Evolutionary conservation across 805 yeast species (phyloP).

Genomic region (Maudiozyma pseudohumilis): DNA sequence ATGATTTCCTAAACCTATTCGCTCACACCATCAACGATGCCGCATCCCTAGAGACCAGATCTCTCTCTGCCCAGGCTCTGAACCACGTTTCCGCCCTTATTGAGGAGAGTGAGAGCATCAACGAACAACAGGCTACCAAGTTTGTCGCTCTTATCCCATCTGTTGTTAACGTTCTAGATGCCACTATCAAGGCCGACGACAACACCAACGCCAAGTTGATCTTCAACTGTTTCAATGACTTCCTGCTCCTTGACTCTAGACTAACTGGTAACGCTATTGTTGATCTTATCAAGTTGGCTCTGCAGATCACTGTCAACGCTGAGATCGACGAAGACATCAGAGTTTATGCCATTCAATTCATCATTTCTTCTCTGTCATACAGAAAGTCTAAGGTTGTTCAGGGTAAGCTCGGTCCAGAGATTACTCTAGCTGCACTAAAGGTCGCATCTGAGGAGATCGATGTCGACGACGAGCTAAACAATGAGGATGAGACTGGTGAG

Average conservation of each 20-base stretch:
- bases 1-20: slow-evolving; percentile 64
- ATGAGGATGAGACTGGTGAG: slow-evolving; percentile 83
- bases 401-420: slow-evolving; percentile 73
- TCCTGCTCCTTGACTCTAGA: slow-evolving; percentile 65
- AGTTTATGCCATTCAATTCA: slow-evolving; percentile 72
- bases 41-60: slow-evolving; percentile 62
- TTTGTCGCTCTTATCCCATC: slow-evolving; percentile 65
- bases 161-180: slow-evolving; percentile 73
- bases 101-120: slow-evolving; percentile 46
- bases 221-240: slow-evolving; percentile 76
- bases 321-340: slow-evolving; percentile 72
- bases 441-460: slow-evolving; percentile 79
- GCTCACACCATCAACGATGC: slow-evolving; percentile 55
- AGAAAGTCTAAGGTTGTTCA: slow-evolving; percentile 73
- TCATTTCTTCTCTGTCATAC: slow-evolving; percentile 66
- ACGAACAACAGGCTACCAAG: slow-evolving; percentile 38
- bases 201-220: slow-evolving; percentile 59
- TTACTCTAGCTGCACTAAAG: slow-evolving; percentile 62
- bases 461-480: slow-evolving; percentile 61
- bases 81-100: slow-evolving; percentile 54
- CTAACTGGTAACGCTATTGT: slow-evolving; percentile 68
- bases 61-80: slow-evolving; percentile 72
- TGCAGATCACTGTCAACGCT: slow-evolving; percentile 61
- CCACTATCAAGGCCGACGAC: slow-evolving; percentile 62
- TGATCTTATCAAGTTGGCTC: slow-evolving; percentile 59